Evolutionary conservation across 2,329 filamentous ascomycete genomes (phyloP), one percentile per base, ranked within the genome.

Genomic region (Fusarium sororula): DNA sequence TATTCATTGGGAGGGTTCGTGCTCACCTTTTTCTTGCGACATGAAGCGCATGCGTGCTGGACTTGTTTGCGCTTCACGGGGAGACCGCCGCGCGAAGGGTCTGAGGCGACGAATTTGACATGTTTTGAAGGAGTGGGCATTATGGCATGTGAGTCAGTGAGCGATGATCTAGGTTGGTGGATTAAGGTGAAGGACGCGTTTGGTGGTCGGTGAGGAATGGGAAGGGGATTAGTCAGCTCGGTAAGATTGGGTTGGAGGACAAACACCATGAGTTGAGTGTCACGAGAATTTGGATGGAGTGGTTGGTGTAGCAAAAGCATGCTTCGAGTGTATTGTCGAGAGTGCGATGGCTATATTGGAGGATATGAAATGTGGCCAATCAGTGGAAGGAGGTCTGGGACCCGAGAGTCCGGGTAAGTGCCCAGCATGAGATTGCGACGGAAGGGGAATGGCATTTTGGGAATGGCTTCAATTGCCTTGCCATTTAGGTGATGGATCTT

Each of bases 61-160:
- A 90, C 88, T 76, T 91, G 89, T 72, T 89, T 89, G 57, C 89
- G 83, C 81, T 91, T 91, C 62, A 89, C 82, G 9, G 88, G 88
- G 66, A 90, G 80, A 24, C 88, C 88, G 53, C 82, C 82, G 22
- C 82, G 79, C 30, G 83, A 83, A 11, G 83, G 83, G 79, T 90
- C 87, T 18, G 88, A 87, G 60, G 85, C 87, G 65, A 91, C 86
- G 78, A 90, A 91, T 76, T 86, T 89, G 79, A 90, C 87, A 63
- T 81, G 77, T 56, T 77, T 78, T 41, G 74, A 73, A 18, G 63
- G 67, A 22, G 65, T 48, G 44, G 75, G 65, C 76, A 77, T 78
- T 59, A 57, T 42, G 24, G 32, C 51, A 58, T 60, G 63, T 60
- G 54, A 58, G 39, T 45, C 12, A 30, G 30, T 35, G 32, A 35